phyloP scores from a whole-genome alignment of 345 rosid species.

The Pistacia vera region DNA sequence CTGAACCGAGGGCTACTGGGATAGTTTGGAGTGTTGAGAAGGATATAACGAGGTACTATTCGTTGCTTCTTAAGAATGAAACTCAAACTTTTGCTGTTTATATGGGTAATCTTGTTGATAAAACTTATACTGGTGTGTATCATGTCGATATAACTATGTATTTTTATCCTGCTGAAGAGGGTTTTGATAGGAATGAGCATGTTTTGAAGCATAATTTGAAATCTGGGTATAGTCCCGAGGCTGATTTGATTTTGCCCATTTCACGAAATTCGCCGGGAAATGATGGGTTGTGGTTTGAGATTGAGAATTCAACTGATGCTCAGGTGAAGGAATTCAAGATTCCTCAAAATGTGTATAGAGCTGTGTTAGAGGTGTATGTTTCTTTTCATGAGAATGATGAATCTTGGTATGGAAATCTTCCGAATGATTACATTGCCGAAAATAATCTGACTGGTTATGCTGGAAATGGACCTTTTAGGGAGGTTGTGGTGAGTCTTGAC shows the following conservation, averaged over 20 bases:
- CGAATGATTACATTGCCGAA: conserved; percentile 64
- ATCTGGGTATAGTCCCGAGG: conserved; percentile 43
- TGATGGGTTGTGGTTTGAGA: conserved; percentile 89
- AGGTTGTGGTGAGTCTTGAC: conserved; percentile 75
- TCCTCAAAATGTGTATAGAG: conserved; percentile 82
- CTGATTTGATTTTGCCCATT: conserved; percentile 80
- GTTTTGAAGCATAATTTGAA: conserved; percentile 5
- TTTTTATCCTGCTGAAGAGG: conserved; percentile 54
- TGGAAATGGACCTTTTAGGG: conserved; percentile 92
- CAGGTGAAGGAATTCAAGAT: conserved; percentile 52
- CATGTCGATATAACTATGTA: conserved; percentile 64
- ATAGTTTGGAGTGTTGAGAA: conserved; percentile 76
- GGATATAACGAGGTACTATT: conserved; percentile 77
- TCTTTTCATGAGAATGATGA: conserved; percentile 95
- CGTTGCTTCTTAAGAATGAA: conserved; percentile 60
- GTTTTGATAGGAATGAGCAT: conserved; percentile 3
- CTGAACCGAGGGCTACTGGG: conserved; percentile 77
- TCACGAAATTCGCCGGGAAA: conserved; percentile 63
- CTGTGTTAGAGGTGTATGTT: conserved; percentile 86
- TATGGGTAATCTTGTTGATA: conserved; percentile 67
- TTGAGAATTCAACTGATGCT: conserved; percentile 50
- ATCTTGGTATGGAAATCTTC: conserved; percentile 76
- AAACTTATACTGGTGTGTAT: conserved; percentile 79
- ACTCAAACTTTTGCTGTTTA: conserved; percentile 63
- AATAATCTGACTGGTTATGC: conserved; percentile 47